A percentile compares a stretch with the other conserved stretches of the same genome.
Evolutionary conservation across 2,329 filamentous ascomycete genomes (phyloP).

Genomic region (Verticillium alfalfae): DNA sequence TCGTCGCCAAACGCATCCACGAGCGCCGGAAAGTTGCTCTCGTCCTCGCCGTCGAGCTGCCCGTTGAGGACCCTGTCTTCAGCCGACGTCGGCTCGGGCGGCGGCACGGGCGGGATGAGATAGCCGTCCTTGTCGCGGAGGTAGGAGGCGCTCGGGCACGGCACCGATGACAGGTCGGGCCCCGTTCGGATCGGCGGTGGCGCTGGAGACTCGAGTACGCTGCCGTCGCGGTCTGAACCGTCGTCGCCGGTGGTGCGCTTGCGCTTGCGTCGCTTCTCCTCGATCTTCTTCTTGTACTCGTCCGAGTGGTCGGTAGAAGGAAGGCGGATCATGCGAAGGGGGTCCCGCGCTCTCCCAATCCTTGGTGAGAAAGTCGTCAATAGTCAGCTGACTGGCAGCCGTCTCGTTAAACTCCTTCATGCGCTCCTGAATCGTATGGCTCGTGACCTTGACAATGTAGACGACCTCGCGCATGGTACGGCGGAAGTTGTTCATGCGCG

Average conservation of each 20-base stretch:
- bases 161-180: constrained; percentile 17
- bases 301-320: constrained; percentile 65
- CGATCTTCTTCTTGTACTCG: constrained; percentile 50
- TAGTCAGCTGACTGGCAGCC: constrained; percentile 75
- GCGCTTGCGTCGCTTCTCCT: constrained; percentile 40
- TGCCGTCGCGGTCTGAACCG: constrained; percentile 17
- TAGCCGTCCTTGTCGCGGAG: constrained; percentile 12
- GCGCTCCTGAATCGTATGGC: constrained; percentile 85
- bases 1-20: constrained; percentile 10
- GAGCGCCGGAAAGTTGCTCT: constrained; percentile 6
- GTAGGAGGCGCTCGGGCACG: constrained; percentile 6
- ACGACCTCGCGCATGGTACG: constrained; percentile 90
- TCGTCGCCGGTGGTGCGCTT: constrained; percentile 34
- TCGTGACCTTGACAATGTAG: constrained; percentile 96
- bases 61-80: constrained; percentile 3
- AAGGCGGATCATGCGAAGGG: constrained; percentile 69
- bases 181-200: neutral
- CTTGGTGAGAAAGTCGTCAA: constrained; percentile 74
- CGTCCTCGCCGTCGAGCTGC: constrained; percentile 5
- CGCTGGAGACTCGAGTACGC: neutral
- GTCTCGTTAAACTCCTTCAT: constrained; percentile 88
- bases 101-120: constrained; percentile 11
- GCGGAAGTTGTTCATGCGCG: constrained; percentile 97
- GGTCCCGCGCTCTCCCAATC: constrained; percentile 63
- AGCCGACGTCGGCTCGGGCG: constrained; percentile 3